These are phyloP conservation scores for Sclerotinia nivalis DNA, from an alignment of 2,329 filamentous ascomycete species.

Conservation along the genomic window DNA sequence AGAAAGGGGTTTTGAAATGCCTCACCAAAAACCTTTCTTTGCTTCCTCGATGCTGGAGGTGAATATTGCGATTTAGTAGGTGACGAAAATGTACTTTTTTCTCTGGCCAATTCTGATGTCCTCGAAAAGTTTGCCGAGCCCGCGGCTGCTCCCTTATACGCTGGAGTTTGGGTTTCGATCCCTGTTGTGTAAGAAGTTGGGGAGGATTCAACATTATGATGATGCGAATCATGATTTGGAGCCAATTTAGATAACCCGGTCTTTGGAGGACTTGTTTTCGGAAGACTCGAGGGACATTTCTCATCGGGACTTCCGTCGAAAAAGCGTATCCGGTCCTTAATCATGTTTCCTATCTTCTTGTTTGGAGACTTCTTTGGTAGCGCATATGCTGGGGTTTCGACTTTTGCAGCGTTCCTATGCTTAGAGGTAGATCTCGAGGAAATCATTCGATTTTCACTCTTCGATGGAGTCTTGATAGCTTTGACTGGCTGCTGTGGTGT, in stretches of 20 bases:
- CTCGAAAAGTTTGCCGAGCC: not conserved
- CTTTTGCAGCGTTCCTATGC: not conserved
- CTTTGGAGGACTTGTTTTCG: constrained; percentile 1
- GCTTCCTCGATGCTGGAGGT: constrained; percentile 3
- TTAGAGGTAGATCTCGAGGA: not conserved
- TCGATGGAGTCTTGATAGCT: not conserved
- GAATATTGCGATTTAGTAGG: constrained; percentile 8
- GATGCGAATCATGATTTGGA: not conserved
- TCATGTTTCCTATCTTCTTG: constrained; percentile 25
- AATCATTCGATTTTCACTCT: not conserved
- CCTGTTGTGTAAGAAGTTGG: not conserved
- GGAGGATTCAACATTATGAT: not conserved
- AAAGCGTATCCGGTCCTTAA: constrained; percentile 35
- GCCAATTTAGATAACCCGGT: not conserved
- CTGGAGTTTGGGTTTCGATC: not conserved
- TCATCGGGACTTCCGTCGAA: constrained; percentile 34
- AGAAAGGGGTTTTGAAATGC: constrained; percentile 23
- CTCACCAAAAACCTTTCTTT: constrained; percentile 24
- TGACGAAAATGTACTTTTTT: not conserved
- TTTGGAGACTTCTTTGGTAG: constrained; percentile 9
- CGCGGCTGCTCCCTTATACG: not conserved
- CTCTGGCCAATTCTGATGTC: not conserved
- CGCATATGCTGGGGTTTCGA: not conserved
- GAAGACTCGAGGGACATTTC: not conserved
- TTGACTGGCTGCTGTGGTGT: not conserved